Conservation (phyloP, 1,284 basidiomycete species). For the Ganoderma sinense region DNA sequence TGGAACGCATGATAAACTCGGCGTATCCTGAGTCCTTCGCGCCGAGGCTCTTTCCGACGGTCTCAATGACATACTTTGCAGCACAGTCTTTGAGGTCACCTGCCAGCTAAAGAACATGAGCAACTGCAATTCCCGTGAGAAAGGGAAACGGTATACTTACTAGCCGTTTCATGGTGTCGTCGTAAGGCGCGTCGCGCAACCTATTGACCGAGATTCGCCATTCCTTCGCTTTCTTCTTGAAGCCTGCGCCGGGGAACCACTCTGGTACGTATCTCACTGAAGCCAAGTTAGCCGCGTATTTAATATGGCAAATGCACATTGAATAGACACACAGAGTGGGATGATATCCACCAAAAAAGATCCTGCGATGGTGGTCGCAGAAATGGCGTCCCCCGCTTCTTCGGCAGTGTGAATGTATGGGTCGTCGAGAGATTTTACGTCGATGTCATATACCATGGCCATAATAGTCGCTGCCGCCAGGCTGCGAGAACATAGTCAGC, state of each 20-base stretch:
- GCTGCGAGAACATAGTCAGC: slow-evolving; percentile 15
- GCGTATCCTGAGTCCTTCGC: slow-evolving; percentile 13
- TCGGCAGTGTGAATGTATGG: slow-evolving; percentile 37
- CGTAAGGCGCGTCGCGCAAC: slow-evolving; percentile 30
- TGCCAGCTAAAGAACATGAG: background rate
- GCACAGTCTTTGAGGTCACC: slow-evolving; percentile 18
- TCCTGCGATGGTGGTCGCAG: slow-evolving; percentile 28
- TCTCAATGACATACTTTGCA: slow-evolving; percentile 21
- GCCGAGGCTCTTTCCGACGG: slow-evolving; percentile 9
- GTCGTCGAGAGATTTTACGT: slow-evolving; percentile 33
- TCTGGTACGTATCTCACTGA: slow-evolving; percentile 30
- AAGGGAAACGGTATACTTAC: slow-evolving; percentile 15
- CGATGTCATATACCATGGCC: slow-evolving; percentile 38
- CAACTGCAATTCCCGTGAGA: background rate
- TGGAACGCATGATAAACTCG: slow-evolving; percentile 19
- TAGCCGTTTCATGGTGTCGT: slow-evolving; percentile 23
- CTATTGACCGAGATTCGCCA: slow-evolving; percentile 24
- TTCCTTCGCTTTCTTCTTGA: slow-evolving; percentile 33
- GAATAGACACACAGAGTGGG: slow-evolving; percentile 31
- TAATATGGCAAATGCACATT: background rate
- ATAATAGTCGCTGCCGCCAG: slow-evolving; percentile 35
- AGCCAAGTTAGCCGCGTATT: background rate
- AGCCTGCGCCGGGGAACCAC: slow-evolving; percentile 40
- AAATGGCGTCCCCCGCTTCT: slow-evolving; percentile 28
- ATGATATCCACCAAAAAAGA: slow-evolving; percentile 36